Evolutionary conservation across 768 basidiomycete species (phyloP), one percentile per base, ranked within the genome.

Genomic region (Termitomyces titanicus): DNA sequence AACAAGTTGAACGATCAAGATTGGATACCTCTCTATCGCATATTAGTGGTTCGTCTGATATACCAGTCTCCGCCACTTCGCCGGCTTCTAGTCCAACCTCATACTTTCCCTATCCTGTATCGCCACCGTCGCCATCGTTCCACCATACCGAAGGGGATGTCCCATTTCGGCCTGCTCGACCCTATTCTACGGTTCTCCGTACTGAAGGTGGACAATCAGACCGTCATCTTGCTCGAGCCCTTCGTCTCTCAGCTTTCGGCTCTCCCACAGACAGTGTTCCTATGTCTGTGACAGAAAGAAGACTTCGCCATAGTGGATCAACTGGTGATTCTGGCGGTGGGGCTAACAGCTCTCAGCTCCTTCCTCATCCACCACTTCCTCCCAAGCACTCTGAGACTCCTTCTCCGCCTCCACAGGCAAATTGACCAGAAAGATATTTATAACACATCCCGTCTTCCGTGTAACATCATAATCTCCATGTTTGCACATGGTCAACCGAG

Each of bases 231-330:
- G 70, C 73, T 40, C 59, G 71, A 37, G 65, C 71, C 60, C 78
- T 73, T 13, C 43, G 56, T 60, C 29, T 64, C 45, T 62, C 68
- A n/a, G 64, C 66, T 45, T 63, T 74, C 29, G 72, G 69, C 27
- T 83, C 84, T 13, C 82, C 82, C 35, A 79, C 80, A 0, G 80
- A 84, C 45, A 85, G 82, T 54, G 69, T 83, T 35, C 79, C 81
- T 1, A 71, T 80, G 54, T 79, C 81, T 15, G 74, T 80, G n/a
- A 79, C 79, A 3, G 81, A 83, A 11, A 69, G 81, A 31, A 71
- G 78, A 47, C 81, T 81, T 65, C 71, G 78, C 35, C 73, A 77
- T 42, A 79, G 71, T 56, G 69, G 69, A 22, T 69, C 70, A 4
- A 73, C 74, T 0, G 69, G 68, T 17, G 58, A 47, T 5, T 52